Evolutionary conservation across 768 basidiomycete genomes (phyloP), one percentile per base, ranked within the genome.

Genomic region (Lactarius tabidus): DNA sequence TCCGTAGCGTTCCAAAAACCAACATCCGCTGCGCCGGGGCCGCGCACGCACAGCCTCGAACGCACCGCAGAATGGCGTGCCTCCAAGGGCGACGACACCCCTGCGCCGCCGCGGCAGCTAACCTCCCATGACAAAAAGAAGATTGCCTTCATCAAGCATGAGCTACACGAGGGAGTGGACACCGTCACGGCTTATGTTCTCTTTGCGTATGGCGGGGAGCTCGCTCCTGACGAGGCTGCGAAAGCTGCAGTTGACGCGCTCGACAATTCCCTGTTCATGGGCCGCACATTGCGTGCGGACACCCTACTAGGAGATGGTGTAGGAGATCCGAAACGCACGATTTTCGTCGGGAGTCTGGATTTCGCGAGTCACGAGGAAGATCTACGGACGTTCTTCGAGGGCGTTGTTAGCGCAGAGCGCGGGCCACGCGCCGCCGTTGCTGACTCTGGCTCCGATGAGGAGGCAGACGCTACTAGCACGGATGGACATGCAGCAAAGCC

Each of bases 321-420:
- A 18, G 77, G 80, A 0, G 90, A 98, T 72, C 91, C 93, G 15
- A 92, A 91, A 72, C 78, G 85, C 66, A 91, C 89, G 17, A 73
- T 98, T 29, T 98, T 98, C 71, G 88, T 99, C 2, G 96, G 96
- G 6, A 95, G 91, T 70, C 79, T 99, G 64, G 95, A 97, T 72
- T 97, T 97, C 74, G 90, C 87, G 41, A 86, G 90, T 71, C 90
- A 88, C 72, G 97, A 98, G 72, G 91, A 96, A 73, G 93, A 95
- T 72, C 72, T 99, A 51, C 77, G 97, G 31, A 81, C 79, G 6
- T 97, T 93, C 75, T 95, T 97, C 62, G 95, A 98, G 75, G 83
- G 81, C 6, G 73, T 93, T 36, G 75, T 98, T 20, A 82, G 79
- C 45, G 78, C 81, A 1, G 93, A 94, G 77, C 80, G 85, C 48